Conservation (phyloP, 2,329 filamentous ascomycete species). For the Microsporum audouinii region DNA sequence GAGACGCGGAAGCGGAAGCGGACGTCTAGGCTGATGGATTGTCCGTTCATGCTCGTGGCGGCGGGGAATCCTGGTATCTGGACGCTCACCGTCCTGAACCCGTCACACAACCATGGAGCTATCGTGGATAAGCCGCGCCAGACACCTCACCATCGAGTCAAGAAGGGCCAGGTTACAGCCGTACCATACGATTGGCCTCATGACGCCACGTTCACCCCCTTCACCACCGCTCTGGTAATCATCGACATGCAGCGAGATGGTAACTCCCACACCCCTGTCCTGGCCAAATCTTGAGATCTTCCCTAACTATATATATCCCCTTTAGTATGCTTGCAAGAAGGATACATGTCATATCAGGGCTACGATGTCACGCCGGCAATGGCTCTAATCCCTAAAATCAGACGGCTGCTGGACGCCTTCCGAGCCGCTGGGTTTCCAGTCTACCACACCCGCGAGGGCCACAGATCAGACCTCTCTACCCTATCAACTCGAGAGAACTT, state of each 20-base stretch:
- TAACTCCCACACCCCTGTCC: constrained; percentile 13
- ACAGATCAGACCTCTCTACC: constrained; percentile 45
- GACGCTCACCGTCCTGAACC: constrained; percentile 33
- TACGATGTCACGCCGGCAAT: constrained; percentile 33
- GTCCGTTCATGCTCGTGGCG: constrained; percentile 35
- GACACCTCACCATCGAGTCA: constrained; percentile 31
- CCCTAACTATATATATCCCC: not conserved
- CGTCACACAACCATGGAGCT: constrained; percentile 35
- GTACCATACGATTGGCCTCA: constrained; percentile 38
- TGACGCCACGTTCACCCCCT: constrained; percentile 34
- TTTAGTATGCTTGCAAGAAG: constrained; percentile 33
- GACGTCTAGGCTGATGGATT: constrained; percentile 36
- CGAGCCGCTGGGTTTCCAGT: constrained; percentile 32
- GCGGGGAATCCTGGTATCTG: constrained; percentile 35
- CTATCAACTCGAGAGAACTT: constrained; percentile 44
- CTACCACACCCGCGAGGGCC: constrained; percentile 38
- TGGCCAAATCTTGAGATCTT: not conserved
- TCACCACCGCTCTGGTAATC: constrained; percentile 36
- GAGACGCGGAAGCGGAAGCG: constrained; percentile 35
- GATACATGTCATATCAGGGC: constrained; percentile 37
- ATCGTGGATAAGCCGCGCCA: constrained; percentile 32
- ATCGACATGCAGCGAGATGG: constrained; percentile 42
- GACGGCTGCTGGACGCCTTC: constrained; percentile 30
- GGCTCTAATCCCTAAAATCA: constrained; percentile 32
- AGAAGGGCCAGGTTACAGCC: constrained; percentile 34